These are phyloP conservation scores for Suillus subalutaceus DNA, from an alignment of 768 basidiomycete genomes.

Conservation along the genomic window DNA sequence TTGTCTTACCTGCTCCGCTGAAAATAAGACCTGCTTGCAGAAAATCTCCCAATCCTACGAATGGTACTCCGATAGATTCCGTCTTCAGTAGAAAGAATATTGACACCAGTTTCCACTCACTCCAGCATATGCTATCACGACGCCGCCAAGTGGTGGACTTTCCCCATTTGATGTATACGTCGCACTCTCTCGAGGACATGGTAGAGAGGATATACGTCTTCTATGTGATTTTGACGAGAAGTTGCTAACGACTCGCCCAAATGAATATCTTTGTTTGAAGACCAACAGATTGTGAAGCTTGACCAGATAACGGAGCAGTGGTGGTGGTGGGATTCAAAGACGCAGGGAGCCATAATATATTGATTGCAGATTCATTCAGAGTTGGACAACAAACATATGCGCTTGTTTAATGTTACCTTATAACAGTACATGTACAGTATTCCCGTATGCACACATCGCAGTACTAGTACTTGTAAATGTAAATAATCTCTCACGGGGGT, in stretches of 20 bases:
- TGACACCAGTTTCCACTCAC: too few species aligned
- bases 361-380: neutral
- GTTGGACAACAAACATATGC: neutral
- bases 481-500: too few species aligned
- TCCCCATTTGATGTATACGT: slow-evolving; percentile 41
- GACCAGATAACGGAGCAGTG: slow-evolving; percentile 14
- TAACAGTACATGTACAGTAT: too few species aligned
- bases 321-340: slow-evolving; percentile 10
- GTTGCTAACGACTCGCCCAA: slow-evolving; percentile 19
- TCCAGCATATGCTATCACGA: neutral
- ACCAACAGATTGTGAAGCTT: slow-evolving; percentile 7
- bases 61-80: too few species aligned
- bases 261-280: slow-evolving; percentile 11
- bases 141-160: slow-evolving; percentile 34
- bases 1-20: too few species aligned
- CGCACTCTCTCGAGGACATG: slow-evolving; percentile 38
- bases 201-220: slow-evolving; percentile 29
- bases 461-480: too few species aligned
- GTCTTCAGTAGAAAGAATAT: too few species aligned
- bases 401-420: too few species aligned
- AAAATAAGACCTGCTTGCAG: too few species aligned
- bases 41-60: too few species aligned
- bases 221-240: slow-evolving; percentile 30
- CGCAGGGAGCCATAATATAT: neutral
- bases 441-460: too few species aligned